Evolutionary conservation across 2,329 filamentous ascomycete species (phyloP).

Genomic region (Esteya vermicola): DNA sequence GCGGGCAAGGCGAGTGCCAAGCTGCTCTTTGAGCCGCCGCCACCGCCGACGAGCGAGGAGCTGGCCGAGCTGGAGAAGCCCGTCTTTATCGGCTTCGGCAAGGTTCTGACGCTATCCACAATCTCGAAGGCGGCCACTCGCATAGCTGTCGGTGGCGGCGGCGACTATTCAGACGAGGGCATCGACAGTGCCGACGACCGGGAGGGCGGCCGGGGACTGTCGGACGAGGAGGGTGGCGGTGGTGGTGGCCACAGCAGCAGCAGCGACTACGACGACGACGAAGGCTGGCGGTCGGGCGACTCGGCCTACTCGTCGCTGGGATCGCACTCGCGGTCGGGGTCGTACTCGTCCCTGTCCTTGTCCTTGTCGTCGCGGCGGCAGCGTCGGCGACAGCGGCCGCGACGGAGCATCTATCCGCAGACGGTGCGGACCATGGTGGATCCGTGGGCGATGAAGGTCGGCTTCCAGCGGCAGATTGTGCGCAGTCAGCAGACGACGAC

Average conservation of each 20-base stretch:
- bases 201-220: slow-evolving; percentile 20
- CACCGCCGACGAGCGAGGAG: slow-evolving; percentile 16
- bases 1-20: slow-evolving; percentile 40
- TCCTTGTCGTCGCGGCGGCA: slow-evolving; percentile 22
- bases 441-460: slow-evolving; percentile 9
- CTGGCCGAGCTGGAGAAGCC: slow-evolving; percentile 8
- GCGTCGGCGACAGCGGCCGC: neutral
- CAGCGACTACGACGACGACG: neutral
- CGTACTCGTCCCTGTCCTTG: slow-evolving; percentile 20
- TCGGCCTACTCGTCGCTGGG: slow-evolving; percentile 14
- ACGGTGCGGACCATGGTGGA: slow-evolving; percentile 4
- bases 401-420: neutral
- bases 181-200: too few relatives aligned
- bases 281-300: slow-evolving; percentile 29
- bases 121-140: too few relatives aligned
- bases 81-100: slow-evolving; percentile 11
- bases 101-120: slow-evolving; percentile 7
- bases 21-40: slow-evolving; percentile 30
- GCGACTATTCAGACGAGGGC: too few relatives aligned
- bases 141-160: too few relatives aligned
- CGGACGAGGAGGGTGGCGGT: neutral
- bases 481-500: too few relatives aligned
- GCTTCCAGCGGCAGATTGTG: slow-evolving; percentile 45
- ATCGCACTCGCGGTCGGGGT: slow-evolving; percentile 27
- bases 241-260: neutral